Base-by-base conservation (phyloP, 148 eudicot species). In the Limonium bicolor region DNA sequence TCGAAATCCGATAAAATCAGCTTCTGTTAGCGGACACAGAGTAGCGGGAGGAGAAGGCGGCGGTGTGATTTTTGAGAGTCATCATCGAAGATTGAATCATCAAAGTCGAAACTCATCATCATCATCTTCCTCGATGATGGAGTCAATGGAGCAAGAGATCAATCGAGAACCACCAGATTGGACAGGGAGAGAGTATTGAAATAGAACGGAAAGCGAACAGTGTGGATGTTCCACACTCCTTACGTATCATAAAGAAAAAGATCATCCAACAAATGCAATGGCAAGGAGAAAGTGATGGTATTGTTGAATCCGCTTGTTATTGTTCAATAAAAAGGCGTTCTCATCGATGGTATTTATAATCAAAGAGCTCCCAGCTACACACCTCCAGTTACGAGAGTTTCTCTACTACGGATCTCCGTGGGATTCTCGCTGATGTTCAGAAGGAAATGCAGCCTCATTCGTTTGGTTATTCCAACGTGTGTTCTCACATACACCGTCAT, bases 401-500 rank as follows among this genome's bases (percentile, higher is more conserved):
- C 36, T 79, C 11, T 66, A 45, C n/a, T 79, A 55, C 37, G 83
- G 96, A 87, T 62, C 48, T 87, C 15, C 80, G 76, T 17, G 96
- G 74, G 13, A 65, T 82, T 45, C 25, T 82, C 3, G 60, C 36
- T 0, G 66, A 75, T n/a, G 96, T 82, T 11, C 85, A 82, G 37
- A 21, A 41, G 23, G 96, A 87, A 43, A 76, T 83, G 70, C 69
- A 83, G 80, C 86, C 1, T 87, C 94, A 0, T 87, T 87, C 27
- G 90, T 83, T 2, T 87, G 96, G 96, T 56, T 87, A 20, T 87
- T 87, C 30, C 86, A 87, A 42, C 94, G 77, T 56, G 83, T 87
- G 0, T 87, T 82, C 48, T 76, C 90, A 0, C 86, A 73, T 5
- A 87, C 96, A 0, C 96, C 96, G 0, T 71, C 82, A 14, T 52